A percentile compares a stretch with the other conserved stretches of the same genome.
Conservation (phyloP, 78 protist species). For the Dictyostelium brefeldianum region DNA sequence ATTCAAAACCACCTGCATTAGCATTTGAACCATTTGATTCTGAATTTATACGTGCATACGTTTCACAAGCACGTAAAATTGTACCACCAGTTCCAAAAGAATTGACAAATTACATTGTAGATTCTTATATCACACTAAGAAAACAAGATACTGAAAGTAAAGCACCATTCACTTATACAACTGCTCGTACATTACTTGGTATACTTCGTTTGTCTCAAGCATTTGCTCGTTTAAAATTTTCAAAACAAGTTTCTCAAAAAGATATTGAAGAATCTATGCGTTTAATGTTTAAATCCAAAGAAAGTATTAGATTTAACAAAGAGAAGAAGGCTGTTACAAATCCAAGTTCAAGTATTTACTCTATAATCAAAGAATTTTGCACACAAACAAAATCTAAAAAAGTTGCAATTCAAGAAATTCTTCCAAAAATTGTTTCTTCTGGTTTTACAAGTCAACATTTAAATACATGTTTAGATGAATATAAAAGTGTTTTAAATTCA, state of each 20-base stretch:
- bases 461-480: not conserved
- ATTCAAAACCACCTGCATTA: conserved; percentile 77
- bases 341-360: conserved; percentile 52
- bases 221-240: conserved; percentile 87
- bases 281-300: conserved; percentile 88
- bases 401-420: not conserved
- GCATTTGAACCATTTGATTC: conserved; percentile 54
- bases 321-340: conserved; percentile 20
- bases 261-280: conserved; percentile 96
- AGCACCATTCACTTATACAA: conserved; percentile 87
- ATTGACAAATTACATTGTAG: conserved; percentile 81
- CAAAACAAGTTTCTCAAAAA: conserved; percentile 33
- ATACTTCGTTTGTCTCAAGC: conserved; percentile 98
- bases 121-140: conserved; percentile 86
- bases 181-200: conserved; percentile 97
- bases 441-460: conserved; percentile 28
- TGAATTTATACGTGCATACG: conserved; percentile 88
- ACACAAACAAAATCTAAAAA: not conserved
- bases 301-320: conserved; percentile 52
- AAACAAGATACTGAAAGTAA: conserved; percentile 26
- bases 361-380: conserved; percentile 33
- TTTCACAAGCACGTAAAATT: conserved; percentile 60
- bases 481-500: not conserved
- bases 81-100: conserved; percentile 88
- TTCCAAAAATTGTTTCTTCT: conserved; percentile 11